Evolutionary conservation across 2,329 filamentous ascomycete species (phyloP).

Genomic region (Pyricularia sp.): DNA sequence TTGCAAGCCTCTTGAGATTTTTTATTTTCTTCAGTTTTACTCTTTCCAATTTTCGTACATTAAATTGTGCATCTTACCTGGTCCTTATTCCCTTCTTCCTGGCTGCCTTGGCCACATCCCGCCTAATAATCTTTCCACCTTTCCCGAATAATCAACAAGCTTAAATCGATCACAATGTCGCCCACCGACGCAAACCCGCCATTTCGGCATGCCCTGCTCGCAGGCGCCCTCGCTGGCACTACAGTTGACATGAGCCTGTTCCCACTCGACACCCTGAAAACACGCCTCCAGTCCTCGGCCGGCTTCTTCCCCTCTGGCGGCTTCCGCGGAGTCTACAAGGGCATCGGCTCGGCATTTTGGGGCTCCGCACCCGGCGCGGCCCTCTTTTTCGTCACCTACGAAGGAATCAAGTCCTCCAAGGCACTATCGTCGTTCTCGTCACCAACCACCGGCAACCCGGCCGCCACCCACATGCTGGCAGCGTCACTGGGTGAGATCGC

Average conservation of each 20-base stretch:
- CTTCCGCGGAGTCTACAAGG: conserved; percentile 86
- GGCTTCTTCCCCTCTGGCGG: conserved; percentile 74
- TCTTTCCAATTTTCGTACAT: background rate
- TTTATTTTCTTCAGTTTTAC: background rate
- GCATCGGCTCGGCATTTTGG: conserved; percentile 79
- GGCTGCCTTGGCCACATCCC: background rate
- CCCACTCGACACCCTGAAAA: conserved; percentile 98
- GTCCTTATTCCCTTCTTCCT: background rate
- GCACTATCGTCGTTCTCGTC: background rate
- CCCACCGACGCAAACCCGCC: conserved; percentile 18
- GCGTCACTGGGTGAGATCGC: conserved; percentile 83
- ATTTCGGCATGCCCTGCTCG: conserved; percentile 57
- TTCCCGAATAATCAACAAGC: background rate
- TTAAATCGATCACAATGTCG: background rate
- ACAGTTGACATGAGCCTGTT: conserved; percentile 95
- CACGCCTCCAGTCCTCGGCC: conserved; percentile 73
- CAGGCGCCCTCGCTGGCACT: conserved; percentile 85
- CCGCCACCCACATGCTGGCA: conserved; percentile 66
- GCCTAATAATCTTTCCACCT: background rate
- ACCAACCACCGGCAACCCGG: conserved; percentile 8
- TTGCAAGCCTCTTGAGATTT: background rate
- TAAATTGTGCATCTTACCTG: background rate
- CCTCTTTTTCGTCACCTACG: conserved; percentile 96
- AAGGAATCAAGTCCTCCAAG: conserved; percentile 51
- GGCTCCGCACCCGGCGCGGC: conserved; percentile 90